Evolutionary conservation across 208 protist species (phyloP), one percentile per base, ranked within the genome.

Genomic region (Acanthamoeba polyphaga): DNA sequence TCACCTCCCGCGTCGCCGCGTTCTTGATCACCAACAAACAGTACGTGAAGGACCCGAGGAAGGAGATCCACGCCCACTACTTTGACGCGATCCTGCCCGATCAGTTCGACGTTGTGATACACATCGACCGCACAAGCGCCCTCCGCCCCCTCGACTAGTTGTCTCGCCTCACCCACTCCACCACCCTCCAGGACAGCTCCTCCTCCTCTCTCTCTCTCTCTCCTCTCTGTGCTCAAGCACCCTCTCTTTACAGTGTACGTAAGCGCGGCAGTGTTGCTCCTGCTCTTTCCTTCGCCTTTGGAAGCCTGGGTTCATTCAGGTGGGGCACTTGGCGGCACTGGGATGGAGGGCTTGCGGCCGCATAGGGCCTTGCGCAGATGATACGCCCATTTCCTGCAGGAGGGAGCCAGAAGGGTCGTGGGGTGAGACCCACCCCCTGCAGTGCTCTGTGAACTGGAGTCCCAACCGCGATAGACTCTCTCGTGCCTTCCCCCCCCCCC

Each of bases 31-130:
- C 55, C 13, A 80, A 55, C 15, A 43, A 19, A 38, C 29, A 84
- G 78, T 87, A 87, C n/a, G 76, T 95, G 19, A 94, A 95, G 46
- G 29, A 76, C 46, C 82, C 82, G 53, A 29, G 85, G 29, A 95
- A 62, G 51, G 94, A 95, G 43, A 46, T 49, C 51, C 32, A 82
- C 27, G 53, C 76, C 38, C 94, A 95, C 66, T 95, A 95, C 32
- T 93, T 87, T 62, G 24, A 43, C 6, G 32, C 89, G 7, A 27
- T 64, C 15, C 43, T 95, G 27, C 15, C 88, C 2, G 43, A 49
- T 43, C 88, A 95, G 32, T 95, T 84, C 49, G 94, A 95, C 74
- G 15, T 76, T n/a, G 17, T 95, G 0, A 95, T 95, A 53, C 53
- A 87, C 38, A 38, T 95, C 27, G 89, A 95, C 53, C 49, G 15